Evolutionary conservation across 176 grass and related monocot genomes (phyloP), one percentile per base, ranked within the genome.

Genomic region (Poa annua): DNA sequence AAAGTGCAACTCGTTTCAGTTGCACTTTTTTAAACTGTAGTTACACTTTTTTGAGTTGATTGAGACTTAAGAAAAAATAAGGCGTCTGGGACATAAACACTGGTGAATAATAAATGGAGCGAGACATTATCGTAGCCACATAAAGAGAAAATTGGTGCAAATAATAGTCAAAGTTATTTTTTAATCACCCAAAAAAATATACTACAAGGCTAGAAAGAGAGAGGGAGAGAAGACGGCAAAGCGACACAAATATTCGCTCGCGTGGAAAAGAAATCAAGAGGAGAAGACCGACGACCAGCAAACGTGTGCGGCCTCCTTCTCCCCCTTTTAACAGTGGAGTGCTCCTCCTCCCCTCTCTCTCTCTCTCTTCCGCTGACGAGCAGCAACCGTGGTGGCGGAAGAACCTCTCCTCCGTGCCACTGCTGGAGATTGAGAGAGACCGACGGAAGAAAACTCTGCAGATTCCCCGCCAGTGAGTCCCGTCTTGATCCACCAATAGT

Each of bases 221-320:
- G 35, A 5, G 35, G 36, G 35, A 48, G 2, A 48, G 2, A 29
- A 26, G 64, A 71, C 32, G 29, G 8, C 53, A 47, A 81, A 71
- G 63, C 61, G 61, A n/a, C 77, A 81, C 60, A 82, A 82, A 59
- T 86, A 82, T 83, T 74, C 74, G 56, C 57, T 36, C 32, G 53
- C 34, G 71, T 14, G 47, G 55, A 45, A 65, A 52, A 70, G 47
- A 86, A 48, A 82, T 82, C 79, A 79, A 85, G 63, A 29, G 53
- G 57, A 35, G 52, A n/a, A 75, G 77, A 81, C 69, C n/a, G 52
- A 16, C 47, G 77, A 81, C 69, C n/a, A 51, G 26, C 59, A 24
- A 82, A 48, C 79, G 79, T 78, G 55, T 32, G 74, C 48, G 42
- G 55, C 32, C 38, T 44, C 74, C 55, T 73, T n/a, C n/a, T n/a